Evolutionary conservation across 1,284 basidiomycete species (phyloP).

Genomic region (Tylopilus orsonianus): DNA sequence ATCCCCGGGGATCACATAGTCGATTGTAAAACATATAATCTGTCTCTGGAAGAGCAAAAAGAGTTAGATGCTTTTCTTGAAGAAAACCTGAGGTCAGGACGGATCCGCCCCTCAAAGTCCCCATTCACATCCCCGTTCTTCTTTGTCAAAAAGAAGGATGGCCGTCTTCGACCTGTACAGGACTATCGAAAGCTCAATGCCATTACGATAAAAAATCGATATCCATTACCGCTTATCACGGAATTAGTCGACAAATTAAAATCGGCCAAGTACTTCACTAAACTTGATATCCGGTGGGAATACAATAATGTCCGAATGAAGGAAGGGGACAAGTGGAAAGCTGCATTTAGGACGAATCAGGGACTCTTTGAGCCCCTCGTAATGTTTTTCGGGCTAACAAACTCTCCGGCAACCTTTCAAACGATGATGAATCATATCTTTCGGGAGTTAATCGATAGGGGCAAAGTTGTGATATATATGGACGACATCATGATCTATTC

Average conservation of each 20-base stretch:
- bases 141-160: not conserved
- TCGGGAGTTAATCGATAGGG: not conserved
- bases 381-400: not conserved
- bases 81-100: not conserved
- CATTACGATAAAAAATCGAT: not conserved
- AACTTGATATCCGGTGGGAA: not conserved
- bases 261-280: not conserved
- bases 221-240: not conserved
- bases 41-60: no score
- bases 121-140: not conserved
- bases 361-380: not conserved
- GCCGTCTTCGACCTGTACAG: no score
- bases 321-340: not conserved
- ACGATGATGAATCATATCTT: not conserved
- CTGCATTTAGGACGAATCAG: not conserved
- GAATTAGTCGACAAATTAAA: not conserved
- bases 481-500: not conserved
- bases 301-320: not conserved
- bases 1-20: not conserved
- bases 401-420: not conserved
- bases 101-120: not conserved
- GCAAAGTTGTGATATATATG: not conserved
- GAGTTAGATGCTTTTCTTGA: no score
- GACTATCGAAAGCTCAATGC: no score
- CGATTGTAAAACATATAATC: not conserved